These are phyloP conservation scores for Hyaloperonospora brassicae DNA, from an alignment of 352 stramenopile species.

Conservation along the genomic window DNA sequence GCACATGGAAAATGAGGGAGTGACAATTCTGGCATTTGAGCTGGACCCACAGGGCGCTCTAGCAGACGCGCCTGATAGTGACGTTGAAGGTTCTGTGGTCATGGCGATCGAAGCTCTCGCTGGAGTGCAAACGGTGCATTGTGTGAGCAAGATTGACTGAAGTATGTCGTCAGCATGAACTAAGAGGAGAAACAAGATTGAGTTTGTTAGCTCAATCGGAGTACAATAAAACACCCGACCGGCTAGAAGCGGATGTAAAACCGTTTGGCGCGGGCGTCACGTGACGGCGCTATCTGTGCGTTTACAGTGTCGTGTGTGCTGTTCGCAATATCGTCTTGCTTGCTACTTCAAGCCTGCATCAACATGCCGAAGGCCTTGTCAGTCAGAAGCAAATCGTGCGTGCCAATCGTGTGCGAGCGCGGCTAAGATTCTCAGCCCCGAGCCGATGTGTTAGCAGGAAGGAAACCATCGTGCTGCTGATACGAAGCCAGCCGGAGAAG, in stretches of 20 bases:
- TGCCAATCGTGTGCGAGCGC: too few relatives aligned
- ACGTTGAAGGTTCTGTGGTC: conserved; percentile 30
- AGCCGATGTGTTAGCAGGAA: too few relatives aligned
- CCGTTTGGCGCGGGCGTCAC: too few relatives aligned
- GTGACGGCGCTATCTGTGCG: too few relatives aligned
- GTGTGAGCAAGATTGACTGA: conserved; percentile 24
- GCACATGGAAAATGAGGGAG: conserved; percentile 57
- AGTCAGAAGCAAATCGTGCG: too few relatives aligned
- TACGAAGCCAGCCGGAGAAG: too few relatives aligned
- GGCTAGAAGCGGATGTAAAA: neutral
- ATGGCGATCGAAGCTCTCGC: conserved; percentile 35
- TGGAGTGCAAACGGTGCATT: conserved; percentile 37
- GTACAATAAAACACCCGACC: conserved; percentile 30
- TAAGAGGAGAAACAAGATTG: conserved; percentile 24
- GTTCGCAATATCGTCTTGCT: too few relatives aligned
- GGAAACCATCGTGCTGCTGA: too few relatives aligned
- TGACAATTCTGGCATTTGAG: conserved; percentile 73
- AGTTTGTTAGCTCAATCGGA: conserved; percentile 16
- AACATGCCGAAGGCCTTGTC: too few relatives aligned
- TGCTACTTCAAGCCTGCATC: too few relatives aligned
- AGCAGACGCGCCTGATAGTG: conserved; percentile 12
- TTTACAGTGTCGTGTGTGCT: too few relatives aligned
- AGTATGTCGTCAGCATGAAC: neutral
- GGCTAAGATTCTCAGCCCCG: too few relatives aligned
- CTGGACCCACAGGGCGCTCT: conserved; percentile 40